Percentiles rank a stretch among this genome's conserved stretches.
Evolutionary conservation across 1,284 basidiomycete genomes (phyloP).

Genomic region (Tylopilus orsonianus): DNA sequence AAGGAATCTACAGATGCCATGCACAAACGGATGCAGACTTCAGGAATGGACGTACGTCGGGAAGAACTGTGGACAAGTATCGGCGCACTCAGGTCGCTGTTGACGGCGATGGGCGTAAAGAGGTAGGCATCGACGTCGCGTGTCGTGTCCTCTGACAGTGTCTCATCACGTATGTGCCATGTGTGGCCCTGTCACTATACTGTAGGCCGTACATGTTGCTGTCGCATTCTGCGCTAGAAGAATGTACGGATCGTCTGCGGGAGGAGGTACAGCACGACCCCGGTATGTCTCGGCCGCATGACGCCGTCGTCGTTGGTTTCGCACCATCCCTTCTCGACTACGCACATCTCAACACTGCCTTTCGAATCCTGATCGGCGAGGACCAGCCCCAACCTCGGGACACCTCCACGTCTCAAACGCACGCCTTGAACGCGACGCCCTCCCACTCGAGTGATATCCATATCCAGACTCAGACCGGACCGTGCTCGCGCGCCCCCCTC

Average conservation of each 20-base stretch:
- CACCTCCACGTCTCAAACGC: background rate
- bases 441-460: background rate
- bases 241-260: conserved; percentile 35
- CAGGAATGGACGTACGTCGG: conserved; percentile 49
- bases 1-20: conserved; percentile 53
- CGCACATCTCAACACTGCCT: conserved; percentile 60
- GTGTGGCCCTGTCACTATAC: too few species aligned
- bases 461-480: background rate
- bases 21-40: conserved; percentile 40
- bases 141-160: background rate
- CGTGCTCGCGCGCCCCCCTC: conserved; percentile 32
- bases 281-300: conserved; percentile 33
- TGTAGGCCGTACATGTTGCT: conserved; percentile 60
- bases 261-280: background rate
- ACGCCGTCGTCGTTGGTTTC: conserved; percentile 69
- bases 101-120: conserved; percentile 42
- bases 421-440: background rate
- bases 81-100: conserved; percentile 51
- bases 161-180: background rate
- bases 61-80: conserved; percentile 58
- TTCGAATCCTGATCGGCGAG: conserved; percentile 53
- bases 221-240: conserved; percentile 55
- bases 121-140: conserved; percentile 35
- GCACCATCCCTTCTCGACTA: conserved; percentile 57
- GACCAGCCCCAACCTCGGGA: conserved; percentile 3